Percentiles rank a stretch among this genome's conserved stretches.
phyloP scores from a whole-genome alignment of 148 eudicot genomes.

The Camellia lanceoleosa region DNA sequence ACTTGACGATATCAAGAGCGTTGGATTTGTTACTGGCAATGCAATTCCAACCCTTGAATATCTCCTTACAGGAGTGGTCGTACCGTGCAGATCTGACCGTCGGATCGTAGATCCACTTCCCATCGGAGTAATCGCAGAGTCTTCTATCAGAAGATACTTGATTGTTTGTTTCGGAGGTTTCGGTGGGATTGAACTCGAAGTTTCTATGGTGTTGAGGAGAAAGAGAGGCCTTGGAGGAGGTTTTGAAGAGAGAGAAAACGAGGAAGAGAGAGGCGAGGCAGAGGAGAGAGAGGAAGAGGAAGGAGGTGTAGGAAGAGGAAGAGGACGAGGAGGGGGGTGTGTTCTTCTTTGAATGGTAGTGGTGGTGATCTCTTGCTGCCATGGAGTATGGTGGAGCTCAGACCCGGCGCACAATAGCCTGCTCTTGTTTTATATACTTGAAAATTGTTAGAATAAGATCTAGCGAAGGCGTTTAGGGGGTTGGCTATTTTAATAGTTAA shows the following conservation, averaged over 20 bases:
- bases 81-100: slow-evolving; percentile 40
- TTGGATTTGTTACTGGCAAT: slow-evolving; percentile 58
- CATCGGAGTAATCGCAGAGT: slow-evolving; percentile 61
- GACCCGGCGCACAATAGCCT: slow-evolving; percentile 18
- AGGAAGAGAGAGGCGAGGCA: slow-evolving; percentile 47
- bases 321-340: not conserved
- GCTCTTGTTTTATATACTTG: not conserved
- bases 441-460: not conserved
- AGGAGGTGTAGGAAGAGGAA: slow-evolving; percentile 12
- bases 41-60: slow-evolving; percentile 91
- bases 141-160: not conserved
- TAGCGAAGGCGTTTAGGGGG: not conserved
- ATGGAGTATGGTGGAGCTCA: slow-evolving; percentile 18
- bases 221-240: slow-evolving; percentile 18
- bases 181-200: not conserved
- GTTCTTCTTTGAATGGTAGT: slow-evolving; percentile 20
- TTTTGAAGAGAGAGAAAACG: slow-evolving; percentile 47
- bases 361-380: slow-evolving; percentile 27
- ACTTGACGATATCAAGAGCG: slow-evolving; percentile 53
- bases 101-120: slow-evolving; percentile 71
- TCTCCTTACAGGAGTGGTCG: slow-evolving; percentile 81
- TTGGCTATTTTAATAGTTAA: too few species aligned
- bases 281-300: slow-evolving; percentile 42
- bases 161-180: not conserved
- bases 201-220: not conserved